Evolutionary conservation across 2,329 filamentous ascomycete species (phyloP), one percentile per base, ranked within the genome.

Genomic region (Trichoderma gracile): DNA sequence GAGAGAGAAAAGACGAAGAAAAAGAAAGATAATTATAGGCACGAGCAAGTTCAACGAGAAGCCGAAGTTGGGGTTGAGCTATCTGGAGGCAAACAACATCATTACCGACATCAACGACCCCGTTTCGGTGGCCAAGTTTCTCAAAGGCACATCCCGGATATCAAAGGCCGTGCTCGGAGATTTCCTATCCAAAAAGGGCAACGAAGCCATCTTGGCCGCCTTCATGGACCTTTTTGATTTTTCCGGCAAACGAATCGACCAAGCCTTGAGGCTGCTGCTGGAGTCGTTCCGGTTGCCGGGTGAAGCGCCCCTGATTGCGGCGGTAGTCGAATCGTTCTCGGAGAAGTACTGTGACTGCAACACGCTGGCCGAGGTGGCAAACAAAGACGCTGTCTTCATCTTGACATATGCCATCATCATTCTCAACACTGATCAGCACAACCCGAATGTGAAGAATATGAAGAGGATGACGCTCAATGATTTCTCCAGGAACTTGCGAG

Each of bases 351-450:
- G 89, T 74, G 79, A 84, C 9, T 86, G 86, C 65, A 86, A 85
- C 6, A 84, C 86, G 27, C 89, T 91, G 0, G 85, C 90, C 61
- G 90, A 88, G 23, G 88, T 98, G 67, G 90, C 88, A 7, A 89
- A 96, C 72, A 90, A 91, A 70, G 95, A 99, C 75, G 88, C 93
- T 8, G 88, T 95, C 23, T 99, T 91, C 72, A 87, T 99, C 54
- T 81, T 99, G 58, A 94, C 91, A 0, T 99, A 99, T 74, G 95
- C 93, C 43, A 96, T 97, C 72, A 97, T 99, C 75, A 93, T 99
- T 86, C 81, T 99, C 64, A 99, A 99, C 73, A 97, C 94, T 1
- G 95, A 99, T 73, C 90, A 96, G 71, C 95, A 98, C 76, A 99
- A 96, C 72, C 93, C 93, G 0, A 98, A 97, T 70, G 77, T 98